These are phyloP conservation scores for Gossypioides kirkii DNA, from an alignment of 345 rosid species.

Conservation along the genomic window DNA sequence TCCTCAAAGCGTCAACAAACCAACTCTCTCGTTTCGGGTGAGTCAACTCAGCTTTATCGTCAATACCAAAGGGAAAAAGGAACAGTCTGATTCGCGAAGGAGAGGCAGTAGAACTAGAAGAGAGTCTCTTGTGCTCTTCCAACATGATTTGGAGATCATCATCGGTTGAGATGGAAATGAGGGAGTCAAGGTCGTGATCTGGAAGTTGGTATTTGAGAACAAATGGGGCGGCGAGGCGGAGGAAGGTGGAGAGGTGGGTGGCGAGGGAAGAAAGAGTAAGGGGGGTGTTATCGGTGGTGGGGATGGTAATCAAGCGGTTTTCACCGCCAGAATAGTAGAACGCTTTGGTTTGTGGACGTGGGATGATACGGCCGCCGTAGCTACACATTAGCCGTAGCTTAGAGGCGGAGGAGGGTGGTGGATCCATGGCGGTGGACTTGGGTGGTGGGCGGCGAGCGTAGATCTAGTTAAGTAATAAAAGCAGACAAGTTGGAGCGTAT, in stretches of 20 bases:
- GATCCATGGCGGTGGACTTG: slow-evolving; percentile 17
- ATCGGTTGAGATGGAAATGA: slow-evolving; percentile 51
- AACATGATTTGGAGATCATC: slow-evolving; percentile 68
- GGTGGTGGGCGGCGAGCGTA: not conserved
- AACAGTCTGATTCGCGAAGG: slow-evolving; percentile 46
- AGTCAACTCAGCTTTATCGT: slow-evolving; percentile 23
- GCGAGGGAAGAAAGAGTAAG: slow-evolving; percentile 28
- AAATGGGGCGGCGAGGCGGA: slow-evolving; percentile 33
- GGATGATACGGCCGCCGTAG: slow-evolving; percentile 62
- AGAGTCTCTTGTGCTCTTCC: slow-evolving; percentile 45
- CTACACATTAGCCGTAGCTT: slow-evolving; percentile 82
- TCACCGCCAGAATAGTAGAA: slow-evolving; percentile 56
- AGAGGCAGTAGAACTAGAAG: slow-evolving; percentile 14
- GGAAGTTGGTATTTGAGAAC: slow-evolving; percentile 60
- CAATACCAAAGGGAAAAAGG: slow-evolving; percentile 30
- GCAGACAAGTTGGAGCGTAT: not conserved
- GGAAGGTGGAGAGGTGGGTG: slow-evolving; percentile 32
- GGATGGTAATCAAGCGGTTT: slow-evolving; percentile 44
- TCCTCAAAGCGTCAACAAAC: slow-evolving; percentile 73
- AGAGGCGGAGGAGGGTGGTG: not conserved
- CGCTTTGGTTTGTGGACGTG: slow-evolving; percentile 50
- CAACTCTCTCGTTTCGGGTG: slow-evolving; percentile 77
- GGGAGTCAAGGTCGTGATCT: slow-evolving; percentile 54
- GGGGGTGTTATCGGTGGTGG: slow-evolving; percentile 22
- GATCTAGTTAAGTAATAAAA: not conserved